phyloP scores from a whole-genome alignment of 805 yeast species.

The Metahyphopichia silvanorum region DNA sequence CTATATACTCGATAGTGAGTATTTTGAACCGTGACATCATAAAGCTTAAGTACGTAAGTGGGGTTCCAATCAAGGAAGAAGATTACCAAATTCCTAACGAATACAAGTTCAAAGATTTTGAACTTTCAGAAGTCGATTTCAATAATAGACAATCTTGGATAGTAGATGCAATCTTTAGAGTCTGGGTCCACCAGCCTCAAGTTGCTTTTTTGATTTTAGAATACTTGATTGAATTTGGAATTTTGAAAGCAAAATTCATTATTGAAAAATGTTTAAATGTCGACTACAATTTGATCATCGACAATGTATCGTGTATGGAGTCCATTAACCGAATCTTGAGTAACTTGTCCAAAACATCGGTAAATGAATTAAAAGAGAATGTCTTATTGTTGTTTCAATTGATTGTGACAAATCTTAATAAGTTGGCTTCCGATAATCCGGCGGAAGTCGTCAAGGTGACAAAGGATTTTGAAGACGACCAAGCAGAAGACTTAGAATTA shows the following conservation, averaged over 20 bases:
- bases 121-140: slow-evolving; percentile 19
- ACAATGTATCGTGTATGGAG: slow-evolving; percentile 43
- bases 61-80: slow-evolving; percentile 25
- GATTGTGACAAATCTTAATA: slow-evolving; percentile 30
- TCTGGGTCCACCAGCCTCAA: slow-evolving; percentile 46
- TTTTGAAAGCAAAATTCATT: slow-evolving; percentile 28
- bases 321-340: slow-evolving; percentile 34
- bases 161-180: slow-evolving; percentile 37
- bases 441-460: slow-evolving; percentile 19
- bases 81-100: slow-evolving; percentile 27
- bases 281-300: slow-evolving; percentile 31
- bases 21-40: slow-evolving; percentile 37
- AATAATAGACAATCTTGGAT: slow-evolving; percentile 31
- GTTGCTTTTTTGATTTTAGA: slow-evolving; percentile 41
- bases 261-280: slow-evolving; percentile 23
- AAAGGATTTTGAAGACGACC: slow-evolving; percentile 24
- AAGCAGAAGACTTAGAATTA: slow-evolving; percentile 17
- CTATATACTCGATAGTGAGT: slow-evolving; percentile 55
- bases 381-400: slow-evolving; percentile 15
- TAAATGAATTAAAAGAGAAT: slow-evolving; percentile 5
- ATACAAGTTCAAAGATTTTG: slow-evolving; percentile 25
- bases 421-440: slow-evolving; percentile 12
- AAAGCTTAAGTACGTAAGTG: slow-evolving; percentile 37
- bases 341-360: slow-evolving; percentile 11
- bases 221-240: slow-evolving; percentile 36